Evolutionary conservation across 2,329 filamentous ascomycete species (phyloP).

Genomic region (Xylariales sp.): DNA sequence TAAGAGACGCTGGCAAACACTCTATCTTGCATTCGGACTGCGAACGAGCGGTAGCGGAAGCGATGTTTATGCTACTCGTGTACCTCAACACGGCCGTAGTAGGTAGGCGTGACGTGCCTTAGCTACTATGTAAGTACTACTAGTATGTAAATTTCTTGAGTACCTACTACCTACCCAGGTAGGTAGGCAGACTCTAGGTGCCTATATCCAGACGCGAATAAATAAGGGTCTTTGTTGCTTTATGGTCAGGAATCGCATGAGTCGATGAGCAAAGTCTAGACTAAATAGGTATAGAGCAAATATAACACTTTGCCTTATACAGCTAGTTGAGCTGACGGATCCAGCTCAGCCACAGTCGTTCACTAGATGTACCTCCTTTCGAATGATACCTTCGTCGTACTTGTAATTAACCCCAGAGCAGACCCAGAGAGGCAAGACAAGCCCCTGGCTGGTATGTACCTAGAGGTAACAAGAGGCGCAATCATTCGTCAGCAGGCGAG

Average conservation of each 20-base stretch:
- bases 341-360: slow-evolving; percentile 22
- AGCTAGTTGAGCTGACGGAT: slow-evolving; percentile 17
- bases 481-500: slow-evolving; percentile 27
- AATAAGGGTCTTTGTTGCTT: background rate
- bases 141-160: too few species aligned
- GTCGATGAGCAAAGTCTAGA: too few species aligned
- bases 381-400: background rate
- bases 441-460: background rate
- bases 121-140: too few species aligned
- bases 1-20: too few species aligned
- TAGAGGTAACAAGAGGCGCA: slow-evolving; percentile 2
- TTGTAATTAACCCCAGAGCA: background rate
- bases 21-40: too few species aligned
- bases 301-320: background rate
- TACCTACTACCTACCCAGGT: too few species aligned
- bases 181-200: background rate
- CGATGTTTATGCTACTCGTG: too few species aligned
- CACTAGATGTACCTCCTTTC: background rate
- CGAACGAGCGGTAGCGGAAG: too few species aligned
- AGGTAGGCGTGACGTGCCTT: too few species aligned
- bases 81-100: too few species aligned
- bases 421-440: background rate
- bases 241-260: background rate
- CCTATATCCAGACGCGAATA: background rate
- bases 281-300: too few species aligned